phyloP scores from a whole-genome alignment of 2,329 filamentous ascomycete species.

The Ophiosphaerella korrae region DNA sequence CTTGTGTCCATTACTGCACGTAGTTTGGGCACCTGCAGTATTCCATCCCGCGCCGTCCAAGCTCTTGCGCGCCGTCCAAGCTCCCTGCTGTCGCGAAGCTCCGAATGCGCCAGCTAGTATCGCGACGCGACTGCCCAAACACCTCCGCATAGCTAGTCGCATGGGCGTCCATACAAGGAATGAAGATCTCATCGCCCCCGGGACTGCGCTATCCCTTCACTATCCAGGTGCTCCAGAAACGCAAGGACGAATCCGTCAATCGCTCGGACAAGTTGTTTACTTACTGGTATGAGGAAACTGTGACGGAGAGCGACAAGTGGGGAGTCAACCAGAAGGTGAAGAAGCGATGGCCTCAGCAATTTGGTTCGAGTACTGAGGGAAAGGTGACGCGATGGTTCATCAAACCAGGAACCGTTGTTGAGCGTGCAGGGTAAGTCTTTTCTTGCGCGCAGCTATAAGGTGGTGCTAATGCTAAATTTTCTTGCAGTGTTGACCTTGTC shows the following conservation, averaged over 20 bases:
- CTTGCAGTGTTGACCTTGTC: conserved; percentile 61
- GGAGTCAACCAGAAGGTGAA: conserved; percentile 73
- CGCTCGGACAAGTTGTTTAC: conserved; percentile 80
- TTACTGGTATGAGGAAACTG: conserved; percentile 82
- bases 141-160: conserved; percentile 24
- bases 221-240: conserved; percentile 75
- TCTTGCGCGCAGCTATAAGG: conserved; percentile 1
- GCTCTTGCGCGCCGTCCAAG: conserved; percentile 17
- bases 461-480: conserved; percentile 2
- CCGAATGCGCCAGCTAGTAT: conserved; percentile 40
- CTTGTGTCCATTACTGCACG: neutral
- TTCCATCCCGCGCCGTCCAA: neutral
- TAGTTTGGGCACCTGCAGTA: neutral
- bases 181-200: conserved; percentile 56
- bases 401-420: conserved; percentile 65
- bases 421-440: conserved; percentile 46
- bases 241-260: conserved; percentile 71
- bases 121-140: conserved; percentile 34
- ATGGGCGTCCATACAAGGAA: conserved; percentile 45
- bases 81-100: conserved; percentile 21
- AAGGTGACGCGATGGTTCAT: conserved; percentile 78
- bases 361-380: conserved; percentile 84
- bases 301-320: conserved; percentile 70
- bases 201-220: conserved; percentile 89
- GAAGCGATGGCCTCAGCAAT: conserved; percentile 75